phyloP scores from a whole-genome alignment of 2,329 filamentous ascomycete species.

The Fusarium odoratissimum region DNA sequence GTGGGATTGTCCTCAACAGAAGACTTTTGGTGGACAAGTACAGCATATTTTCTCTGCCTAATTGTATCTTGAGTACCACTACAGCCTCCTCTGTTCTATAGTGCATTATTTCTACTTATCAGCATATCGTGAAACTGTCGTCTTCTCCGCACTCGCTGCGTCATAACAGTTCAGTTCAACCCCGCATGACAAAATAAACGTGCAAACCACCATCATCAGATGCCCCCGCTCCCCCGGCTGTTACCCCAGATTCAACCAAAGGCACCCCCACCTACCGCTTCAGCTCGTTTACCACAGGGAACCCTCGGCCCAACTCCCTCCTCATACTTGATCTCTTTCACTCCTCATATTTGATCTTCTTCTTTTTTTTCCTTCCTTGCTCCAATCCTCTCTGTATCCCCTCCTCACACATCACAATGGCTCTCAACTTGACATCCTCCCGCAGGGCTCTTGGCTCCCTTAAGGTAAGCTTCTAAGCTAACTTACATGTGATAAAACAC shows the following conservation, averaged over 20 bases:
- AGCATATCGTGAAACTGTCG: too few relatives aligned
- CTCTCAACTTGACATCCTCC: constrained; percentile 71
- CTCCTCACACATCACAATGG: constrained; percentile 61
- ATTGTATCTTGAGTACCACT: not conserved
- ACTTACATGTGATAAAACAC: constrained; percentile 17
- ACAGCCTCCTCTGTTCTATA: too few relatives aligned
- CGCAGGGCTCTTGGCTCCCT: constrained; percentile 72
- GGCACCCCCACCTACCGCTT: constrained; percentile 30
- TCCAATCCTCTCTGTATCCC: constrained; percentile 1
- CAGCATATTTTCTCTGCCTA: too few relatives aligned
- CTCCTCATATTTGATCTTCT: not conserved
- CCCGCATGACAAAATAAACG: constrained; percentile 39
- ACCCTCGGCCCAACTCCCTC: constrained; percentile 39
- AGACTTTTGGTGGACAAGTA: too few relatives aligned
- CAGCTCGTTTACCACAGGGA: constrained; percentile 41
- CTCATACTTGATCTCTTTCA: constrained; percentile 3
- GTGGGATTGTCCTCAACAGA: not conserved
- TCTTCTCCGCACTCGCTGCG: constrained; percentile 28
- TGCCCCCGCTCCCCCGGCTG: constrained; percentile 40
- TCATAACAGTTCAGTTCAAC: constrained; percentile 1
- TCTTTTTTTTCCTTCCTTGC: not conserved
- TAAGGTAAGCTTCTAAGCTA: constrained; percentile 62
- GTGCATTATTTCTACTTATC: too few relatives aligned
- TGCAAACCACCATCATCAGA: not conserved
- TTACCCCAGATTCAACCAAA: constrained; percentile 41